Evolutionary conservation across 129 eudicot species (phyloP).

Genomic region (Ambrosia artemisiifolia): DNA sequence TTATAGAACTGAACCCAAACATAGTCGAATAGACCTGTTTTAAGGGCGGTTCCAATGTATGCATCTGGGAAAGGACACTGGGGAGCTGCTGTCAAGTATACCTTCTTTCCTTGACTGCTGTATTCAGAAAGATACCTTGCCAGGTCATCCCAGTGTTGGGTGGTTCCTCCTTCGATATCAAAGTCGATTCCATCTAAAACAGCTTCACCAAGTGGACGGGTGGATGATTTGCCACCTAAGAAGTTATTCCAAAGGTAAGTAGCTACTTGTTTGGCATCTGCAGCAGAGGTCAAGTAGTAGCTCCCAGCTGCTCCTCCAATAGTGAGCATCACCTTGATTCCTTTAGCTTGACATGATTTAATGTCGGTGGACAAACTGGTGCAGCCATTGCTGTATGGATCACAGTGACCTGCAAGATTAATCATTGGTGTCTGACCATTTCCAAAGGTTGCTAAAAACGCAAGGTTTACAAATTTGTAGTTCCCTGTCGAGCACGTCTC

Average conservation of each 20-base stretch:
- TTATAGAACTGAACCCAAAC: slow-evolving; percentile 36
- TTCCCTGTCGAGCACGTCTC: slow-evolving; percentile 38
- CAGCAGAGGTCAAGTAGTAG: slow-evolving; percentile 31
- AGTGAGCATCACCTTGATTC: slow-evolving; percentile 34
- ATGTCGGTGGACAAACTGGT: slow-evolving; percentile 24
- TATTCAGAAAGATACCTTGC: slow-evolving; percentile 26
- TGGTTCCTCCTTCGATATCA: slow-evolving; percentile 37
- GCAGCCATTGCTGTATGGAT: slow-evolving; percentile 35
- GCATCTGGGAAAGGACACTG: slow-evolving; percentile 45
- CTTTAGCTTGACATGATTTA: slow-evolving; percentile 24
- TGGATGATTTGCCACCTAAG: slow-evolving; percentile 31
- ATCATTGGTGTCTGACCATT: slow-evolving; percentile 32
- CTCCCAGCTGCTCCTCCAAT: slow-evolving; percentile 35
- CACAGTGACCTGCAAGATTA: slow-evolving; percentile 42
- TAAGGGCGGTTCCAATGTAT: slow-evolving; percentile 27
- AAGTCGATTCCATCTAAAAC: slow-evolving; percentile 41
- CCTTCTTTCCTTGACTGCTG: slow-evolving; percentile 25
- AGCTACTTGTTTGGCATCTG: slow-evolving; percentile 37
- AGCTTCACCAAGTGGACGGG: slow-evolving; percentile 34
- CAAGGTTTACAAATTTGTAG: slow-evolving; percentile 32
- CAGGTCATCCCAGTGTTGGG: slow-evolving; percentile 33
- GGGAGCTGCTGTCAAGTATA: slow-evolving; percentile 39
- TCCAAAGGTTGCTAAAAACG: slow-evolving; percentile 34
- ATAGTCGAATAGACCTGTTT: slow-evolving; percentile 34
- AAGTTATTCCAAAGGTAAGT: slow-evolving; percentile 38